A percentile compares a stretch with the other conserved stretches of the same genome.
phyloP scores from a whole-genome alignment of 768 basidiomycete genomes.

The Phanerochaete carnosa region DNA sequence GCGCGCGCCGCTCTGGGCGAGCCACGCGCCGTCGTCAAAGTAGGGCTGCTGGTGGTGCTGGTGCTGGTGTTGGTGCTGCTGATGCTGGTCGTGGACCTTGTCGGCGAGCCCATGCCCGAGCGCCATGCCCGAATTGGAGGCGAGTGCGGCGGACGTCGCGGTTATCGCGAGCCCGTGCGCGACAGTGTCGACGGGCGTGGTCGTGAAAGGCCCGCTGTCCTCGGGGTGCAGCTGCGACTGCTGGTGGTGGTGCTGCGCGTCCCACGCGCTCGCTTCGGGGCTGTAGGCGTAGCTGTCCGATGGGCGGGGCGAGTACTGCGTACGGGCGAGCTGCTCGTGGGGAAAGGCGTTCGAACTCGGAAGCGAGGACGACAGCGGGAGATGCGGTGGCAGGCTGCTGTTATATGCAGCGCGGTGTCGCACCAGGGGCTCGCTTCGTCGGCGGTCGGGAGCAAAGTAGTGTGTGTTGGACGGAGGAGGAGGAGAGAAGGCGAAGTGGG shows the following conservation, averaged over 20 bases:
- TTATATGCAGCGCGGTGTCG: background rate
- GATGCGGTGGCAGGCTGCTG: background rate
- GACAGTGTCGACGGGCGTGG: background rate
- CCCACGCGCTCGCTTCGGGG: background rate
- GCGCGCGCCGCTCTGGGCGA: background rate
- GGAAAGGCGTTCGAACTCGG: background rate
- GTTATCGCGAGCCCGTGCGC: conserved; percentile 5
- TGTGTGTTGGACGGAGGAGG: background rate
- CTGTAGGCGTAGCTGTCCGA: conserved; percentile 5
- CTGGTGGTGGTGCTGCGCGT: background rate
- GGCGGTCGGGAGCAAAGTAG: background rate
- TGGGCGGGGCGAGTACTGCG: conserved; percentile 6
- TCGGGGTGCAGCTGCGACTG: background rate
- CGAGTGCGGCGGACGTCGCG: conserved; percentile 3
- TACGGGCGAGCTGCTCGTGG: background rate
- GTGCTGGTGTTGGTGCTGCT: no score
- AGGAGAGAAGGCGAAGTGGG: background rate
- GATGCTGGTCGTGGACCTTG: background rate
- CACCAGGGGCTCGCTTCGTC: background rate
- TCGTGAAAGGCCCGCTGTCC: conserved; percentile 5
- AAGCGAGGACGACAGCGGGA: conserved; percentile 2
- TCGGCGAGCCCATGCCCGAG: background rate
- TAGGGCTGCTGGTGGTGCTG: no score
- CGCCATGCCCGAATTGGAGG: background rate
- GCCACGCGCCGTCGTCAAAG: conserved; percentile 7